Evolutionary conservation across 2,329 filamentous ascomycete species (phyloP), one percentile per base, ranked within the genome.

Genomic region (Volutella citrinella): DNA sequence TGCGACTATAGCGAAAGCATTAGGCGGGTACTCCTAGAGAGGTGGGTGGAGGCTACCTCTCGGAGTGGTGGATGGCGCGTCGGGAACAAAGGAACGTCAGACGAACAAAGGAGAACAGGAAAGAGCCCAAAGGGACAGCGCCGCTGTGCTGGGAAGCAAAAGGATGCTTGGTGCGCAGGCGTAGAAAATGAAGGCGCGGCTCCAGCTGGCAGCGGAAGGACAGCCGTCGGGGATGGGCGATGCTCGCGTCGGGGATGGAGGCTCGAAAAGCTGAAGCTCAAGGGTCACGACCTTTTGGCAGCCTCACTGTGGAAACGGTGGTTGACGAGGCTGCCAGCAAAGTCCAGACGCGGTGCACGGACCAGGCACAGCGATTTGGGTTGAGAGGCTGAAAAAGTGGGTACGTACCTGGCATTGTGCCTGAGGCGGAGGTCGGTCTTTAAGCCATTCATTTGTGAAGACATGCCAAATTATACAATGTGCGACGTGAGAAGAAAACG

Each of bases 211-310:
- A 36, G 37, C 30, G 39, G 38, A 34, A 24, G 31, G 32, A 39
- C 27, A 24, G 31, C 28, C 18, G 35, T 38, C 38, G 13, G 25
- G 36, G 41, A 33, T 34, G 34, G 42, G 34, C 38, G 31, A 40
- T 43, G n/a, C 34, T 52, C 41, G 51, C 43, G 51, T 46, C 40
- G 43, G 42, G 35, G 42, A 49, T 52, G 41, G 21, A 42, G 35
- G 23, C n/a, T 36, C 34, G 36, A 30, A 30, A 46, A 42, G 22
- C 34, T 30, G 34, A 33, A 35, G 34, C 33, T 42, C 32, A 30
- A 34, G 29, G 43, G 45, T 48, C 43, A 51, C 45, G 46, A 43
- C 44, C 36, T 37, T 43, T 39, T 52, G 30, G 45, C 47, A 54
- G 47, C 50, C 50, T 53, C 40, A 47, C 45, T 36, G 39, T 39